Evolutionary conservation across 768 basidiomycete genomes (phyloP).

Genomic region (Ramaria rubella): DNA sequence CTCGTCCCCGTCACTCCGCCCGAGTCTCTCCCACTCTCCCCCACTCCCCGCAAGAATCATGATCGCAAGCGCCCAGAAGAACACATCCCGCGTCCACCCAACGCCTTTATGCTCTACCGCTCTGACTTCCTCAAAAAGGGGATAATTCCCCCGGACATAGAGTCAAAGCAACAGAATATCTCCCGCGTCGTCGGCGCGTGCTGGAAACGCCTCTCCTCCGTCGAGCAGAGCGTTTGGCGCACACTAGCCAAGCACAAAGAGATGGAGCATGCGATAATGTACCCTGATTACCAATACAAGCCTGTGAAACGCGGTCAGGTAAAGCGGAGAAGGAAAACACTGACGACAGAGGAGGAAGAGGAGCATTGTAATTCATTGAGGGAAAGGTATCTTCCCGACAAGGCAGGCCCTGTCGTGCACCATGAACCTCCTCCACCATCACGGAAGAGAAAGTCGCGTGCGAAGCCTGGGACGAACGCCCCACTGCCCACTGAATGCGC

Average conservation of each 20-base stretch:
- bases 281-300: not conserved
- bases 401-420: not conserved
- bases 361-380: not conserved
- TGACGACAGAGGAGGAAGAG: not conserved
- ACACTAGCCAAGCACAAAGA: not conserved
- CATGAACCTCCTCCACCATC: too few species aligned
- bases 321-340: not conserved
- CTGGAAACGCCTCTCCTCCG: conserved; percentile 53
- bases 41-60: not conserved
- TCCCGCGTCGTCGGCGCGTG: conserved; percentile 74
- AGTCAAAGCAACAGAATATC: conserved; percentile 53
- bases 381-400: not conserved
- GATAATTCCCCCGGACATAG: conserved; percentile 36
- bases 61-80: not conserved
- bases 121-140: conserved; percentile 49
- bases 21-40: not conserved
- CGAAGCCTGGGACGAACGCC: not conserved
- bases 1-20: too few species aligned
- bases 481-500: not conserved
- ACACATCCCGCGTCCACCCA: conserved; percentile 43
- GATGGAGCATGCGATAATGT: not conserved
- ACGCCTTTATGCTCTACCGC: conserved; percentile 55
- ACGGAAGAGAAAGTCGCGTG: not conserved
- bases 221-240: conserved; percentile 45
- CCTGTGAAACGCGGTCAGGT: not conserved